Evolutionary conservation across 495 filamentous ascomycete species (phyloP).

Genomic region (Glarea lozoyensis): DNA sequence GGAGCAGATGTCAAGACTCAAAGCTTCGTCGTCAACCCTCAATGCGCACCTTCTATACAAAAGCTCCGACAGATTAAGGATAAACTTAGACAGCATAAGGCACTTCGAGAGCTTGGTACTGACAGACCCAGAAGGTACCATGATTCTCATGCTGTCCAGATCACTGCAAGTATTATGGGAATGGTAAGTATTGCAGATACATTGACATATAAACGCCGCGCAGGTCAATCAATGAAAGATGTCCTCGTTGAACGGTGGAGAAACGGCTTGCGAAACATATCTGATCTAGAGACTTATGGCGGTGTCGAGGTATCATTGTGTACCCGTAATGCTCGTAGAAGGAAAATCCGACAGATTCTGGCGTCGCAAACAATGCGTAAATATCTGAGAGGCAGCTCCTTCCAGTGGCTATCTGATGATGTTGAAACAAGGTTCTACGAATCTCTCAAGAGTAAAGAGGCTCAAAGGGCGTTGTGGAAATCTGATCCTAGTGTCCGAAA

Average conservation of each 20-base stretch:
- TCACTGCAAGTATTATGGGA: neutral
- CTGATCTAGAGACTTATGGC: neutral
- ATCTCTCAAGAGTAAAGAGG: neutral
- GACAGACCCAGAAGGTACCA: neutral
- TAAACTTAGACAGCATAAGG: neutral
- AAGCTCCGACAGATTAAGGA: neutral
- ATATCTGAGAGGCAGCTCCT: constrained; percentile 5
- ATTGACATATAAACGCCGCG: constrained; percentile 8
- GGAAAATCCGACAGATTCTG: constrained; percentile 4
- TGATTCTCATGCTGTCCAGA: constrained; percentile 3
- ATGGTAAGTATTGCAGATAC: neutral
- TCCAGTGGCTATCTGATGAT: constrained; percentile 3
- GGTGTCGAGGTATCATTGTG: constrained; percentile 10
- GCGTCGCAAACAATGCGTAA: constrained; percentile 7
- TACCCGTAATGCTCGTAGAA: constrained; percentile 6
- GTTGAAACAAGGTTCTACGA: neutral
- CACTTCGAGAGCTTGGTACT: neutral
- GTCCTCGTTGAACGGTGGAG: constrained; percentile 9
- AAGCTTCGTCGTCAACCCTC: neutral
- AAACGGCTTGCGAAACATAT: neutral
- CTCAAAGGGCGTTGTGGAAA: constrained; percentile 5
- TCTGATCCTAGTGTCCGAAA: neutral
- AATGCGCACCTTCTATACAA: neutral
- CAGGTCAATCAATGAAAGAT: constrained; percentile 8
- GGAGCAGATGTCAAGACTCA: neutral